These are phyloP conservation scores for Amanita pseudoporphyria DNA, from an alignment of 768 basidiomycete genomes.

Conservation along the genomic window DNA sequence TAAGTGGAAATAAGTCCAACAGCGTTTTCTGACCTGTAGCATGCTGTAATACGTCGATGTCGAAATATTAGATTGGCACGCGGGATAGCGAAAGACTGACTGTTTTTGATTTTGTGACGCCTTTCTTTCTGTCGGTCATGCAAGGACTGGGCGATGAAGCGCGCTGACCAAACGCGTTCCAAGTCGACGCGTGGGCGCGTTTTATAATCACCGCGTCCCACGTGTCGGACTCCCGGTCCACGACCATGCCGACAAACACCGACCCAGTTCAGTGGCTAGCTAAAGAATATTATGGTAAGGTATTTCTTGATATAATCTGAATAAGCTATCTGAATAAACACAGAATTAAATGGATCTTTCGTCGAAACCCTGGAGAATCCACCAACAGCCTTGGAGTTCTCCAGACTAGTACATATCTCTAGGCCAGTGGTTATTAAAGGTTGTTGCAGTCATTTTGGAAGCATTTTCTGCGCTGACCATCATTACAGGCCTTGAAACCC, in stretches of 20 bases:
- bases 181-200: background rate
- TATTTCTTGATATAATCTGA: background rate
- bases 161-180: too few species aligned
- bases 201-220: background rate
- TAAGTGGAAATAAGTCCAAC: slow-evolving; percentile 26
- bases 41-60: slow-evolving; percentile 9
- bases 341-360: slow-evolving; percentile 10
- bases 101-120: slow-evolving; percentile 16
- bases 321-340: background rate
- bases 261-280: slow-evolving; percentile 20
- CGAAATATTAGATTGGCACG: slow-evolving; percentile 3
- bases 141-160: background rate
- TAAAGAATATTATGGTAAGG: slow-evolving; percentile 31
- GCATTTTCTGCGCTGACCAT: background rate
- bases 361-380: slow-evolving; percentile 40
- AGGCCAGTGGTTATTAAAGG: slow-evolving; percentile 72
- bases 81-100: slow-evolving; percentile 14
- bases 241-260: background rate
- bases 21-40: slow-evolving; percentile 31
- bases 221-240: background rate
- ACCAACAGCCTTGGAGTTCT: slow-evolving; percentile 63
- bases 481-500: slow-evolving; percentile 36
- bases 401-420: slow-evolving; percentile 54
- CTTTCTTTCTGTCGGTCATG: slow-evolving; percentile 20
- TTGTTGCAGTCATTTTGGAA: slow-evolving; percentile 10